Conservation (phyloP, 129 eudicot genomes). For the Flaveria trinervia region DNA sequence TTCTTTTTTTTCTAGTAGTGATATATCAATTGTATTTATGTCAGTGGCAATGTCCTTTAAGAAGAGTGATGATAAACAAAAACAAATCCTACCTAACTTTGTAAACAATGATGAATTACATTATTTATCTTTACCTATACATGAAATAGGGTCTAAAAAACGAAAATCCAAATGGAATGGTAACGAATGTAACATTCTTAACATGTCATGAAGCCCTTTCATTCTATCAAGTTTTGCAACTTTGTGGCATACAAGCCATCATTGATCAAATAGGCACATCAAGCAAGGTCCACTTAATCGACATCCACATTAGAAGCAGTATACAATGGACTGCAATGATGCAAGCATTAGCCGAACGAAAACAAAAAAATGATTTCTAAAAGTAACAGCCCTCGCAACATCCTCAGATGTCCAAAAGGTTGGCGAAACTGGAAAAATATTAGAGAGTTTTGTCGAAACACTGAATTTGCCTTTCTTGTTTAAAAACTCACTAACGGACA, state of each 20-base stretch:
- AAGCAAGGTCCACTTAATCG: conserved; percentile 55
- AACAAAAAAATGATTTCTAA: conserved; percentile 33
- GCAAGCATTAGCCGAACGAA: conserved; percentile 47
- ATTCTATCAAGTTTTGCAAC: conserved; percentile 52
- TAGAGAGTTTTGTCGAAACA: conserved; percentile 47
- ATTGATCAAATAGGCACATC: conserved; percentile 42
- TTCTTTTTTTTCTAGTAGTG: too few species aligned
- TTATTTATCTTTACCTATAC: too few species aligned
- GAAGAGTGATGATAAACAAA: too few species aligned
- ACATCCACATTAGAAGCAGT: conserved; percentile 62
- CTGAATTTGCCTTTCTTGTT: conserved; percentile 51
- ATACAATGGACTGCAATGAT: conserved; percentile 54
- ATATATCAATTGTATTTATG: too few species aligned
- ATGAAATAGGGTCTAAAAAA: conserved; percentile 25
- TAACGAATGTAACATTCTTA: conserved; percentile 34
- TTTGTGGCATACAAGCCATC: conserved; percentile 56
- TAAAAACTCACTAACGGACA: conserved; percentile 45
- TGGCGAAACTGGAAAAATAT: conserved; percentile 52
- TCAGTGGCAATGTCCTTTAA: too few species aligned
- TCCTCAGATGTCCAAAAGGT: conserved; percentile 27
- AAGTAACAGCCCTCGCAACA: conserved; percentile 46
- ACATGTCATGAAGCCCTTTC: conserved; percentile 53
- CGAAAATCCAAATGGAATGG: conserved; percentile 28
- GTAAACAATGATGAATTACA: too few species aligned
- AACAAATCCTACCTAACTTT: too few species aligned